phyloP scores from a whole-genome alignment of 768 basidiomycete species.

The Mycena alexandri region DNA sequence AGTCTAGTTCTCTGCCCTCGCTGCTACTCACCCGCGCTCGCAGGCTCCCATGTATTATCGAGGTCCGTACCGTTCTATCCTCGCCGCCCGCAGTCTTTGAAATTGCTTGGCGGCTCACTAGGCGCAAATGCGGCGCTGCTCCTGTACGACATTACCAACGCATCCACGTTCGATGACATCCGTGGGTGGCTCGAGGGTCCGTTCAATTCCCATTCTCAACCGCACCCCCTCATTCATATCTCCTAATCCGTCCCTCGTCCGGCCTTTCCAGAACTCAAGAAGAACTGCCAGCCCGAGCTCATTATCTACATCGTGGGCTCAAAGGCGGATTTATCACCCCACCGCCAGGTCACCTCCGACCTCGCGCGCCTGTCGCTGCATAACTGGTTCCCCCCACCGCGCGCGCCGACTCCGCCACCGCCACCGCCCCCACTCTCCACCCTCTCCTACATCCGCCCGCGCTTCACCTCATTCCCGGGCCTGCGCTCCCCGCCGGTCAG shows the following conservation, averaged over 20 bases:
- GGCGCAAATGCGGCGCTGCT: slow-evolving; percentile 95
- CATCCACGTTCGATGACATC: slow-evolving; percentile 89
- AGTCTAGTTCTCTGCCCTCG: background rate
- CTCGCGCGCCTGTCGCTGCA: slow-evolving; percentile 86
- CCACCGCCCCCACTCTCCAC: slow-evolving; percentile 74
- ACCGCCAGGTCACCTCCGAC: slow-evolving; percentile 85
- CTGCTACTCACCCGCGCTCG: slow-evolving; percentile 37
- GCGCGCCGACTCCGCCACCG: slow-evolving; percentile 73
- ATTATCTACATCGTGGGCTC: slow-evolving; percentile 97
- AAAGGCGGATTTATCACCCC: slow-evolving; percentile 83
- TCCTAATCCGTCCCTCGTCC: slow-evolving; percentile 3
- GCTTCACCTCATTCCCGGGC: slow-evolving; percentile 80
- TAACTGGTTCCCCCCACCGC: slow-evolving; percentile 89
- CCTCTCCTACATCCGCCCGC: slow-evolving; percentile 82
- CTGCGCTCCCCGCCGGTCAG: slow-evolving; percentile 72
- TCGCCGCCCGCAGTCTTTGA: slow-evolving; percentile 38
- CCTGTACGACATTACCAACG: slow-evolving; percentile 95
- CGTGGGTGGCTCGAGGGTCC: slow-evolving; percentile 91
- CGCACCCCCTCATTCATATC: slow-evolving; percentile 30
- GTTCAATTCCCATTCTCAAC: slow-evolving; percentile 38
- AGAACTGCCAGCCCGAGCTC: slow-evolving; percentile 88
- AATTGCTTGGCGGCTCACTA: slow-evolving; percentile 38
- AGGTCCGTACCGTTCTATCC: slow-evolving; percentile 50
- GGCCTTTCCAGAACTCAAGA: slow-evolving; percentile 79
- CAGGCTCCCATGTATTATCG: slow-evolving; percentile 98